These are phyloP conservation scores for Nissolia schottii DNA, from an alignment of 306 rosid species.

Conservation along the genomic window DNA sequence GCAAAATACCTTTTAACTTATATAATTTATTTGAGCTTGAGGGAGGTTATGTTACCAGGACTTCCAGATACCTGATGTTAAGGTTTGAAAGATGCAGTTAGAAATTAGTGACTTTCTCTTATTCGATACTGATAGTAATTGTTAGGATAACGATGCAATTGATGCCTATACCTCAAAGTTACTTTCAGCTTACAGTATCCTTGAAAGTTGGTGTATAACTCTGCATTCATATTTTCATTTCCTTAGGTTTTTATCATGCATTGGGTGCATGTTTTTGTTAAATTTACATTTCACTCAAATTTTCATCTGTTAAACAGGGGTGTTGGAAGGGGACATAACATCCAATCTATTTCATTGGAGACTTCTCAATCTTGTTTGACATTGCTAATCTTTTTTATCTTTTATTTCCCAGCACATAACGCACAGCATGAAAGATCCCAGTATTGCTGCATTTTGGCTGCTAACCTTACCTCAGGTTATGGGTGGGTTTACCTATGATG, in stretches of 20 bases:
- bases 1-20: not conserved
- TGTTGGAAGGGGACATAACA: not conserved
- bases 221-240: not conserved
- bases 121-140: not conserved
- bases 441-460: constrained; percentile 96
- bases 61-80: not conserved
- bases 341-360: not conserved
- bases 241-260: not conserved
- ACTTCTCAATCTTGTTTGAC: constrained; percentile 28
- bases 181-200: not conserved
- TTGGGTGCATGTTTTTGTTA: constrained; percentile 5
- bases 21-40: not conserved
- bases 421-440: constrained; percentile 94
- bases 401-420: constrained; percentile 61
- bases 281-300: not conserved
- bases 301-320: not conserved
- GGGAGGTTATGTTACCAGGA: not conserved
- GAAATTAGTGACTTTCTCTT: not conserved
- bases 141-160: not conserved
- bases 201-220: not conserved
- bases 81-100: not conserved
- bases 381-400: constrained; percentile 3
- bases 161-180: not conserved
- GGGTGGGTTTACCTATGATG: constrained; percentile 81
- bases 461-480: constrained; percentile 79